A percentile compares a stretch with the other conserved stretches of the same genome.
Evolutionary conservation across 495 filamentous ascomycete species (phyloP).

Genomic region (Neurospora discreta): DNA sequence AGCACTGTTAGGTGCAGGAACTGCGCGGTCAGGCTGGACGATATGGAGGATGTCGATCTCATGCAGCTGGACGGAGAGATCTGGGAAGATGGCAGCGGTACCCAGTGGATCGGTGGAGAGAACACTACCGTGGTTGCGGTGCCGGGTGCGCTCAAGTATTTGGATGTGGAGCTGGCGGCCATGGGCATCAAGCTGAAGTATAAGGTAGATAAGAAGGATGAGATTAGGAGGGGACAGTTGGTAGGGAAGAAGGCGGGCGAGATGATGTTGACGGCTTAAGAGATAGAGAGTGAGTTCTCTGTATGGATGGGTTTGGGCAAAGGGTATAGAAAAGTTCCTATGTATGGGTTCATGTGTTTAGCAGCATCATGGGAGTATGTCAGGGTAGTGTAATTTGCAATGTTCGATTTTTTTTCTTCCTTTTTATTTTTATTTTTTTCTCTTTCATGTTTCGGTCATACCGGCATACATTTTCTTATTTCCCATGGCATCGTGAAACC

Average conservation of each 20-base stretch:
- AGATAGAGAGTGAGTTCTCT: background rate
- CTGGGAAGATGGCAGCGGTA: conserved; percentile 86
- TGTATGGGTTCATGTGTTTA: background rate
- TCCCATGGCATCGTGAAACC: background rate
- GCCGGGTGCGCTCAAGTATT: conserved; percentile 80
- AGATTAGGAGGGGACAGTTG: conserved; percentile 31
- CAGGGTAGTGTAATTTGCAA: background rate
- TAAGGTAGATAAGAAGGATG: conserved; percentile 53
- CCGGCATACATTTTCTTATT: background rate
- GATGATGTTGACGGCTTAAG: conserved; percentile 6
- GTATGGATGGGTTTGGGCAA: background rate
- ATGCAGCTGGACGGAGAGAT: conserved; percentile 55
- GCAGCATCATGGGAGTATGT: background rate
- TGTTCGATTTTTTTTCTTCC: background rate
- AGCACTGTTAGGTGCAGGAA: conserved; percentile 64
- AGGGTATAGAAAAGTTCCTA: background rate
- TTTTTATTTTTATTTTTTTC: no score
- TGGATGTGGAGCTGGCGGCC: conserved; percentile 88
- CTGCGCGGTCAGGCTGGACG: conserved; percentile 57
- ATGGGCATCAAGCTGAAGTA: conserved; percentile 49
- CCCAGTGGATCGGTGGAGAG: conserved; percentile 73
- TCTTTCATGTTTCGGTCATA: background rate
- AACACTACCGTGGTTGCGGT: conserved; percentile 86
- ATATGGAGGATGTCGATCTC: conserved; percentile 43
- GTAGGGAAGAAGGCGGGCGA: conserved; percentile 5